A percentile compares a stretch with the other conserved stretches of the same genome.
Conservation (phyloP, 2,329 filamentous ascomycete genomes). For the Nakataea oryzae region DNA sequence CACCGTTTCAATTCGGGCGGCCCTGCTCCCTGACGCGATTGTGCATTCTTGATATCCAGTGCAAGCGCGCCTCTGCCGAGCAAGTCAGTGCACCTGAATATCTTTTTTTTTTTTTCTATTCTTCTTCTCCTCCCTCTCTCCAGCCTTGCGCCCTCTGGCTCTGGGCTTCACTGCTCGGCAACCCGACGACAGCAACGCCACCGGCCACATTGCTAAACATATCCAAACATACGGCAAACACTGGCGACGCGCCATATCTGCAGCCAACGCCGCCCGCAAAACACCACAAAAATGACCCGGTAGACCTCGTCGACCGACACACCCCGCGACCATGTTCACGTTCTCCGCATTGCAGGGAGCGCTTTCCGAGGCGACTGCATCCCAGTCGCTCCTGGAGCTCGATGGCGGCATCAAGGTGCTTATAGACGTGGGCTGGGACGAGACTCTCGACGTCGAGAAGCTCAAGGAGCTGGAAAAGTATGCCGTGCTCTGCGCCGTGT, state of each 20-base stretch:
- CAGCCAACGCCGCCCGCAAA: neutral
- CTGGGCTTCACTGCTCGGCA: neutral
- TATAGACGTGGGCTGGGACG: constrained; percentile 93
- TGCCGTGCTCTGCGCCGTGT: constrained; percentile 14
- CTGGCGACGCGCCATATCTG: neutral
- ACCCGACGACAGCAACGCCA: neutral
- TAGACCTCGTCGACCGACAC: neutral
- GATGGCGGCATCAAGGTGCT: constrained; percentile 95
- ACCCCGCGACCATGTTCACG: constrained; percentile 71
- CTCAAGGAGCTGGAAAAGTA: constrained; percentile 87
- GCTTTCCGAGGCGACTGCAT: constrained; percentile 75
- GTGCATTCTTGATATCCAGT: neutral
- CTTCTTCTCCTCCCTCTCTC: too few relatives aligned
- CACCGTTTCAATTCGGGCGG: neutral
- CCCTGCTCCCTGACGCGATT: neutral
- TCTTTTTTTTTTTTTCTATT: neutral
- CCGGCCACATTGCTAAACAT: neutral
- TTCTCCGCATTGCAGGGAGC: constrained; percentile 90
- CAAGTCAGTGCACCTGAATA: neutral
- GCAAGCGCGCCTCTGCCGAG: neutral
- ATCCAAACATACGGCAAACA: neutral
- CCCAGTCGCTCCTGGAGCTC: constrained; percentile 91
- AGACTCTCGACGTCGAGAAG: constrained; percentile 72
- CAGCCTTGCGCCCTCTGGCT: neutral
- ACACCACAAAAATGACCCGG: neutral